Evolutionary conservation across 805 yeast species (phyloP).

Genomic region (Ogataea neopini): DNA sequence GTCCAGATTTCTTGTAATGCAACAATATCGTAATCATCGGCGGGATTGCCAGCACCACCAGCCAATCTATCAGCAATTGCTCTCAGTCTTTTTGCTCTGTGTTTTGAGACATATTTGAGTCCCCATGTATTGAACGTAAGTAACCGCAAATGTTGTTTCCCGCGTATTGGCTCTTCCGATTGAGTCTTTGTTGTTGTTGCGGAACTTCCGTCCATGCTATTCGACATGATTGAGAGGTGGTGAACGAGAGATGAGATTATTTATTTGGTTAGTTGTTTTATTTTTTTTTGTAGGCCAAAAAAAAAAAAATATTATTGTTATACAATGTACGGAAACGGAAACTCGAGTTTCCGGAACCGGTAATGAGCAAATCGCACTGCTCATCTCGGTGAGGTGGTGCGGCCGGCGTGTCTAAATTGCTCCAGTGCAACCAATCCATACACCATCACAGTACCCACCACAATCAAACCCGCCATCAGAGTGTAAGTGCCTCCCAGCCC

Average conservation of each 20-base stretch:
- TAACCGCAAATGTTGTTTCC: slow-evolving; percentile 32
- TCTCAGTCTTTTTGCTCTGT: slow-evolving; percentile 58
- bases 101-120: slow-evolving; percentile 76
- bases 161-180: neutral
- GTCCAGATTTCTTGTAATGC: slow-evolving; percentile 98
- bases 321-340: neutral
- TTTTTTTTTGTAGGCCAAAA: neutral
- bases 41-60: neutral
- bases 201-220: neutral
- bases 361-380: neutral
- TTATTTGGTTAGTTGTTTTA: neutral
- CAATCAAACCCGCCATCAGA: slow-evolving; percentile 57
- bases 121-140: slow-evolving; percentile 90
- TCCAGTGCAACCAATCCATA: slow-evolving; percentile 18
- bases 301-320: neutral
- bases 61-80: slow-evolving; percentile 75
- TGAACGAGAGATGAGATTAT: no score
- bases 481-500: slow-evolving; percentile 78
- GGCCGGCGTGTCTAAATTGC: no score
- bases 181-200: neutral
- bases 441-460: slow-evolving; percentile 15
- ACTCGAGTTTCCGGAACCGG: neutral
- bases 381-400: no score
- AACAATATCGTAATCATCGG: slow-evolving; percentile 68
- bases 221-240: neutral